Evolutionary conservation across 176 grass and related monocot genomes (phyloP), one percentile per base, ranked within the genome.

Genomic region (Urochloa ruziziensis): DNA sequence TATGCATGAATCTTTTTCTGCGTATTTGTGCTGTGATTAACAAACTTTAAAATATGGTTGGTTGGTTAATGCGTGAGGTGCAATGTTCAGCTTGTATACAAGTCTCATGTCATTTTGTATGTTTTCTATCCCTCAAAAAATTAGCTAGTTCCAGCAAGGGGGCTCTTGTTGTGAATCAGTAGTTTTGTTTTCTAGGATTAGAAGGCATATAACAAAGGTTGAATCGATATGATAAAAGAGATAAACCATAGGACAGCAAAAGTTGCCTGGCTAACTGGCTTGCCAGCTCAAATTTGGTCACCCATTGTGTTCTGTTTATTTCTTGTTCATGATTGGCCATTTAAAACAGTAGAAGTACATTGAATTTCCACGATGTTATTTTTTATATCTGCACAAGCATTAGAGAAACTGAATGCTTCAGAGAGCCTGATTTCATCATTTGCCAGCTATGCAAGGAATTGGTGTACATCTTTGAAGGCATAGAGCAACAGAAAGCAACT

Each of bases 401-500:
- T 27, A 78, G 46, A 17, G 69, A 70, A 81, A 32, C 4, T 10
- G 37, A 82, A 68, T 32, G 52, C 39, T 57, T 59, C 51, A 65
- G 42, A 80, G 39, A 1, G 8, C 51, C 56, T 35, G 34, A 29
- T 57, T 65, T 76, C 51, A 64, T 44, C 43, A 48, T 72, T 82
- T 81, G 29, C 73, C n/a, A 9, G 28, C 36, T 86, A 67, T 40
- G 37, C 65, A 86, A 77, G 78, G 46, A 86, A 78, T 37, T 64
- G 46, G 29, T 37, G 64, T 78, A 29, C 77, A 82, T 77, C 62
- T 62, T 79, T 73, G 60, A 82, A 37, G 60, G 43, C 47, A 29
- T 83, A 61, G 40, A 52, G 48, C 74, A 79, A 60, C n/a, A 62
- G n/a, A 80, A 84, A 70, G 42, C 61, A 80, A 86, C 52, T 69